Conservation (phyloP, 2,329 filamentous ascomycete species). For the Coccinonectria pachysandricola region DNA sequence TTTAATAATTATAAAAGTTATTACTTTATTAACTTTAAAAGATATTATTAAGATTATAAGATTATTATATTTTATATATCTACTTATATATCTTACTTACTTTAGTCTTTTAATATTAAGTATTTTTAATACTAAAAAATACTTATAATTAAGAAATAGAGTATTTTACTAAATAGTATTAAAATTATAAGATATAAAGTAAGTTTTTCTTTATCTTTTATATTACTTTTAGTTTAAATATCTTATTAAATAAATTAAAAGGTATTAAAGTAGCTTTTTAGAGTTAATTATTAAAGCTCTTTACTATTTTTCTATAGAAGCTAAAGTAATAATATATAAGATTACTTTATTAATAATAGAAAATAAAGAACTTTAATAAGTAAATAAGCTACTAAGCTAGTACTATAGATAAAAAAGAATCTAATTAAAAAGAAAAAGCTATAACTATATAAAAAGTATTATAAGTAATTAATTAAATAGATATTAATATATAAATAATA, state of each 20-base stretch:
- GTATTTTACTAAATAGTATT: too few relatives aligned
- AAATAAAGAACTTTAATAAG: background rate
- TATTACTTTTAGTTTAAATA: background rate
- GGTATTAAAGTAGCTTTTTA: background rate
- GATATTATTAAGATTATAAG: too few relatives aligned
- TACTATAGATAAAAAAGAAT: background rate
- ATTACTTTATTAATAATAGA: background rate
- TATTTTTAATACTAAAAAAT: slow-evolving; percentile 1
- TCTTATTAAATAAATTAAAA: background rate
- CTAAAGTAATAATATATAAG: background rate
- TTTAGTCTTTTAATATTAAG: too few relatives aligned
- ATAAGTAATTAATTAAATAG: background rate
- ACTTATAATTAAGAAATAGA: too few relatives aligned
- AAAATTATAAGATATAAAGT: background rate
- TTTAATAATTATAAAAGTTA: background rate
- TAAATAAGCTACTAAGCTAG: background rate
- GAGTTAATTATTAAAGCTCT: background rate
- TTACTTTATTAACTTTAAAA: too few relatives aligned
- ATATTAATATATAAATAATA: background rate
- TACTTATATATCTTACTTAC: too few relatives aligned
- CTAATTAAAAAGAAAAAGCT: background rate
- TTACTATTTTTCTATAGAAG: background rate
- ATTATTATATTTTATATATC: too few relatives aligned
- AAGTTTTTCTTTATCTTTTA: too few relatives aligned
- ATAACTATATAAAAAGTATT: background rate